Evolutionary conservation across 202 grass and related monocot genomes (phyloP), one percentile per base, ranked within the genome.

Genomic region (Schoenoplectus tabernaemontani): DNA sequence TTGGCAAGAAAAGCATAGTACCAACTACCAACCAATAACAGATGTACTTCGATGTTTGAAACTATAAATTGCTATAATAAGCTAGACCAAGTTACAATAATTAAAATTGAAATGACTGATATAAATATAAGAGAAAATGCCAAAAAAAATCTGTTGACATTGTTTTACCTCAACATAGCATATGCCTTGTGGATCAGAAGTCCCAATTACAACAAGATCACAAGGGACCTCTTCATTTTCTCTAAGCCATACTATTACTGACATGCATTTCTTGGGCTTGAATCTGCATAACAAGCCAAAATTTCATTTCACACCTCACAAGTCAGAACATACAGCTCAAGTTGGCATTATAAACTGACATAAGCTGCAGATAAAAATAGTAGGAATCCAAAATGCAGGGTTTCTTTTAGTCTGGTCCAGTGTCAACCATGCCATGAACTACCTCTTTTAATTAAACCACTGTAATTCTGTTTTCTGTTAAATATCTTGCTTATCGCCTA

Each of bases 201-300:
- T 90, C 83, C 94, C 91, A 85, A 93, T 79, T 64, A 97, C 80
- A 59, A 97, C 87, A 88, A 97, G 89, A 85, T 97, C 94, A 81
- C 91, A 97, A 82, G 94, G 94, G 48, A 97, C 91, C 89, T 97
- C 94, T 81, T 97, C 94, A 86, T 97, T 97, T 90, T 97, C 94
- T 78, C 89, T 87, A 76, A 97, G 73, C 94, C 94, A 97, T 59
- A 97, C 87, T 88, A 97, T 88, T 93, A 87, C 94, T 87, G 82
- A 97, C 91, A 82, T 66, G 77, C 74, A 97, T 90, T 83, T 97
- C 91, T 90, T 97, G 91, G 81, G 94, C 94, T 92, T 90, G 85
- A 87, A 97, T 90, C 94, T 97, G 79, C 39, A 88, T 78, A 59
- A 83, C 22, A 19, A 73, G 30, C 86, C 13, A 81, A 81, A 81